Evolutionary conservation across 495 filamentous ascomycete species (phyloP), one percentile per base, ranked within the genome.

Genomic region (Bacidia rubella): DNA sequence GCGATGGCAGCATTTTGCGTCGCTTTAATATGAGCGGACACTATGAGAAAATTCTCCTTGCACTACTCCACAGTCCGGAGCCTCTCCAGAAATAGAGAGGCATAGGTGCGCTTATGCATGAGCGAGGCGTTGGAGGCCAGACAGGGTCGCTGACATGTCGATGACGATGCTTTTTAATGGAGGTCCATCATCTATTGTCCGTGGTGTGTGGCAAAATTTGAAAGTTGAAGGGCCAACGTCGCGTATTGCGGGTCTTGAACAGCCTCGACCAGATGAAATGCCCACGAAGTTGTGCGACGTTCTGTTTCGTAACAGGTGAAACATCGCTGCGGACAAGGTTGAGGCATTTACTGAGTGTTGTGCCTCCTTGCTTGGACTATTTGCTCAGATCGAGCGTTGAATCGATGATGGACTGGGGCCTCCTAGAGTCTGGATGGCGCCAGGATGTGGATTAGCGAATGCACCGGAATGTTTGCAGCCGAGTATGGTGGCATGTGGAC

Each of bases 21-120:
- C 26, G 47, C 47, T 50, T 50, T 29, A 1, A 50, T 29, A 35
- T 17, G 32, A 35, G n/a, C 11, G 15, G 26, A 35, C 11, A 23
- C 21, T 21, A 22, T 38, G 24, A 19, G n/a, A 3, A 50, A 50
- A 32, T 26, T 25, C 29, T 35, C 12, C 21, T 7, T 38, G 22
- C 4, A 26, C 29, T 50, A 35, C 47, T 32, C 47, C 47, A 38
- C 47, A 38, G 19, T 27, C 15, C 25, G 24, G 47, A 38, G 4
- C n/a, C 10, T 50, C 26, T 38, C 32, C 17, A n/a, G 9, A 17
- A 24, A 32, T 11, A 32, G 45, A 5, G 27, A 35, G 27, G 47
- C 19, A 50, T 50, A 50, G 47, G 47, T n/a, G 26, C 47, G 47
- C 47, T 50, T 50, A 25, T 17, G 26, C 20, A 29, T 38, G 24